Evolutionary conservation across 2,329 filamentous ascomycete genomes (phyloP), one percentile per base, ranked within the genome.

Genomic region (Colletotrichum cereale): DNA sequence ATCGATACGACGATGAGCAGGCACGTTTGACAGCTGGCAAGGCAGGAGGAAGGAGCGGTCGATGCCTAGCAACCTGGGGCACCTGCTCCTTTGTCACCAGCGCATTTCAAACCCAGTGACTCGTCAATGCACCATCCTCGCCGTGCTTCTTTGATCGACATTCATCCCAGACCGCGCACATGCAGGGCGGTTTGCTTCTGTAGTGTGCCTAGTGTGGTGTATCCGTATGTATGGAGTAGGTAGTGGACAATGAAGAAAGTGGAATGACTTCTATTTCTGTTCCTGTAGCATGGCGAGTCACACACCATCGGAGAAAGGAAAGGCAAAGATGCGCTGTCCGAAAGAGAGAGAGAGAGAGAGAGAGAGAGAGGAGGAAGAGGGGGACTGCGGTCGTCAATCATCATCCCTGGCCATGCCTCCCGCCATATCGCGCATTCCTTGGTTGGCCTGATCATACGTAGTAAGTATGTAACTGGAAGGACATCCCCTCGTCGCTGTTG

Each of bases 371-470:
- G 6, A 34, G 16, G 3, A 40, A 42, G 6, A 48, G 57, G 24
- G 52, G 53, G 50, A 64, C 48, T 14, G 52, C 62, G 18, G 38
- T 36, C 38, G 38, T 44, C 38, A 42, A 38, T 58, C 24, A 48
- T 34, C 36, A 67, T 62, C 68, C 68, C 68, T 71, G 50, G 50
- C 42, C 64, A 55, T 71, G 29, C 42, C 64, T 62, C 40, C 29
- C 50, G 31, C 50, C 18, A 36, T 21, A 36, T 21, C 24, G 48
- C 42, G 36, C 57, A 58, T 52, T 44, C 18, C 50, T 48, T 62
- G 47, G 53, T 64, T 65, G 62, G 47, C 42, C n/a, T n/a, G n/a
- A n/a, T n/a, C 34, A 11, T n/a, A 18, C 24, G 34, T 7, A 21
- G 12, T 11, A 6, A 40, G 14, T 16, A 16, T n/a, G n/a, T n/a